Evolutionary conservation across 1,139 yeast genomes (phyloP), one percentile per base, ranked within the genome.

Genomic region (Yueomyces sp.): DNA sequence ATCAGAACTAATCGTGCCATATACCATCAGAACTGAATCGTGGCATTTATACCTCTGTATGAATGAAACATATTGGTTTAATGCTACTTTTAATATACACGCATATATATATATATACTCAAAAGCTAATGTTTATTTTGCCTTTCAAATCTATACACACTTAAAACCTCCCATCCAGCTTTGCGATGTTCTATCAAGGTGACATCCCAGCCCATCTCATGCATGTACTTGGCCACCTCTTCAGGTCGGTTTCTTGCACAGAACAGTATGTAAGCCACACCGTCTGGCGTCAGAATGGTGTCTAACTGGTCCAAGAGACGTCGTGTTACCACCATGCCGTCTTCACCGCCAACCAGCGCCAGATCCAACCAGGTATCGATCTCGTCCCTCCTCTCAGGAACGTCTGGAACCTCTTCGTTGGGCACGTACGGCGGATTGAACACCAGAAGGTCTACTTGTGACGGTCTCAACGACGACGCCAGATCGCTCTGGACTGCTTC

Each of bases 381-480:
- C 11, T 69, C 69, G 1, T 64, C 70, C 11, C 55, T 56, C 0
- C 53, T 48, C 1, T 45, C 55, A 1, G 76, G 75, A 4, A 59
- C 41, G 0, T 44, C 49, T 0, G 96, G 96, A 0, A 81, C 72
- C 2, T 64, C 66, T 45, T 77, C 85, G 2, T 91, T 85, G 0
- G 98, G 97, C 1, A 91, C 98, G 57, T 91, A 91, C 0, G 98
- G 98, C 1, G 98, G 97, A 55, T 91, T 91, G 64, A 89, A 91
- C 1, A 91, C 69, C 27, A 91, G 64, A 1, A 87, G 48, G 55
- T 91, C 97, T 1, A 86, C 69, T 2, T 64, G 43, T 1, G 67
- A 51, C 0, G 57, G 56, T n/a, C 73, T 57, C 7, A 87, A 48
- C 1, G 73, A 68, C 2, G 69, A 53, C 0, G 81, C 71, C 36